A percentile compares a stretch with the other conserved stretches of the same genome.
Conservation (phyloP, 345 rosid genomes). For the Eucalyptus leucophloia region DNA sequence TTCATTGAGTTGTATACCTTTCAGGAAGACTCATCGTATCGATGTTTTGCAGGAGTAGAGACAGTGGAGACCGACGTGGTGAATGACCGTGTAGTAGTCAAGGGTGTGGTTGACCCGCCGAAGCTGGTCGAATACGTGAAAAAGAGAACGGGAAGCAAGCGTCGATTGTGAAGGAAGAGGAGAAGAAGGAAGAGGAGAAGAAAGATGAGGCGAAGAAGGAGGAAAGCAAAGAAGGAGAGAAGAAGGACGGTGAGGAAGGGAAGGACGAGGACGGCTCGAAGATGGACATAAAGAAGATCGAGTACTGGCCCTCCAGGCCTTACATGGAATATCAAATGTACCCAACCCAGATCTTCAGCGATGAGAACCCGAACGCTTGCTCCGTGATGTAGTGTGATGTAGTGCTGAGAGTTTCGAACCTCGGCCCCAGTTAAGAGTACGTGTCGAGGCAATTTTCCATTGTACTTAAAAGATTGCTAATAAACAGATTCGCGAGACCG, state of each 20-base stretch:
- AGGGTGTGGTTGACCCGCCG: constrained; percentile 39
- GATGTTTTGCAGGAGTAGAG: constrained; percentile 36
- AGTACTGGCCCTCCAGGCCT: constrained; percentile 28
- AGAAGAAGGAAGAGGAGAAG: constrained; percentile 27
- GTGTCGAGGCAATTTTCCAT: neutral
- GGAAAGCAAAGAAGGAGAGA: neutral
- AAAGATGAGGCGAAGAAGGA: constrained; percentile 8
- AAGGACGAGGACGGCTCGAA: constrained; percentile 10
- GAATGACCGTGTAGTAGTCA: constrained; percentile 29
- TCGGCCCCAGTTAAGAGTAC: neutral
- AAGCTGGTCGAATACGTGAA: constrained; percentile 28
- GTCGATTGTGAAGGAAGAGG: constrained; percentile 35
- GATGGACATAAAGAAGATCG: constrained; percentile 26
- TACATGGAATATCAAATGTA: constrained; percentile 19
- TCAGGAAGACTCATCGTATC: neutral
- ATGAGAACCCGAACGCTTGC: constrained; percentile 69
- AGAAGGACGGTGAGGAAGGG: neutral
- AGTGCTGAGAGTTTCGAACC: neutral
- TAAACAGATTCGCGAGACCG: neutral
- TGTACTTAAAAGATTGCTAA: neutral
- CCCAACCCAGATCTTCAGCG: constrained; percentile 47
- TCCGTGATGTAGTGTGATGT: constrained; percentile 45
- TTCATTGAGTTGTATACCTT: neutral
- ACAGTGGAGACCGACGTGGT: constrained; percentile 39
- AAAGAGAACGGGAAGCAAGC: constrained; percentile 47